These are phyloP conservation scores for Pleurotus tuoliensis DNA, from an alignment of 768 basidiomycete genomes.

Conservation along the genomic window DNA sequence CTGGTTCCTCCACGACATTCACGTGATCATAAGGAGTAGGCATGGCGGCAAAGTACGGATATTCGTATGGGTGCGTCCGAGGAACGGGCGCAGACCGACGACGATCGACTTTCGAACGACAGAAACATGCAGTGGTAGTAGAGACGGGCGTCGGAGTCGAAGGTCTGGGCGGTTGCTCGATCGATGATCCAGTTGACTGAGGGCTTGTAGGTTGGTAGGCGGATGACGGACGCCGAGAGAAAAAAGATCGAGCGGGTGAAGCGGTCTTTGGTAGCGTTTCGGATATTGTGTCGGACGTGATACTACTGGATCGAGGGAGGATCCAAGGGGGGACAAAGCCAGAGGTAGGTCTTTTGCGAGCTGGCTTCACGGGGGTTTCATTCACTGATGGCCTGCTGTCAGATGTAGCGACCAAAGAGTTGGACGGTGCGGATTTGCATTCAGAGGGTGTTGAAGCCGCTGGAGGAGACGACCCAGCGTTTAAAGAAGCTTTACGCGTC, in stretches of 20 bases:
- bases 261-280: not conserved
- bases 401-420: too few relatives aligned
- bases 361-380: not conserved
- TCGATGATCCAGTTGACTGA: not conserved
- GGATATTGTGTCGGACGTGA: not conserved
- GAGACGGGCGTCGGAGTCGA: not conserved
- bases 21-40: not conserved
- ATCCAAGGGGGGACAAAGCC: not conserved
- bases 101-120: constrained; percentile 1
- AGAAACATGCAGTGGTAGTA: not conserved
- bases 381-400: not conserved
- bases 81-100: constrained; percentile 4
- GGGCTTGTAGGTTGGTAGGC: not conserved
- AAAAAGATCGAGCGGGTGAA: not conserved
- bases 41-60: constrained; percentile 7
- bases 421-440: too few relatives aligned
- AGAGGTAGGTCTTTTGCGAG: not conserved
- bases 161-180: not conserved
- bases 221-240: not conserved
- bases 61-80: constrained; percentile 4
- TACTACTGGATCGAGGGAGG: not conserved
- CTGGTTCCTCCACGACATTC: not conserved
- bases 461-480: not conserved
- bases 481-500: constrained; percentile 1
- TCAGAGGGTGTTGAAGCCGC: not conserved